Base-by-base conservation (phyloP, 768 basidiomycete genomes). In the Kwoniella botswanensis region DNA sequence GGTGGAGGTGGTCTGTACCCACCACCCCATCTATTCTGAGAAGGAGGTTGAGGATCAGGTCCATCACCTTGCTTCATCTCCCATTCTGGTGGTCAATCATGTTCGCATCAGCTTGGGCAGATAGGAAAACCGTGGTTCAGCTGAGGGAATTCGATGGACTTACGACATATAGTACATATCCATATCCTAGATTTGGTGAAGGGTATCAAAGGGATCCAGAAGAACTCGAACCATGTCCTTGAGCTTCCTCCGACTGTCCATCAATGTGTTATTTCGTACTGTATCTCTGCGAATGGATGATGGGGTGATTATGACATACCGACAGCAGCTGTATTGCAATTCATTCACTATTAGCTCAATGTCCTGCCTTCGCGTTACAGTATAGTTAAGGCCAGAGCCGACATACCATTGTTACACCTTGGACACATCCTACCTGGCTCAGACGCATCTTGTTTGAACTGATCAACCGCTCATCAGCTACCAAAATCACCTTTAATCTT, bases 121-220 rank as follows among this genome's bases (percentile, higher is more conserved):
- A 21, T n/a, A 43, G 29, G 29, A 13, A n/a, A 1, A 42, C 35
- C 12, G 50, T 21, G 10, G 17, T 18, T 50, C 50, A 63, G n/a
- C 44, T 12, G 21, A 35, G 29, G 12, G 42, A 24, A 59, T 41
- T 22, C 12, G 42, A 68, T 11, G 21, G 13, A 74, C 77, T 70
- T 67, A 78, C 77, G 76, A 59, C 79, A 81, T 13, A 76, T 81
- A n/a, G 71, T 65, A 63, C 79, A 81, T 4, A 74, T 67, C 77
- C 77, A 81, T 63, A 81, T 77, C 15, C 68, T 59, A 22, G 59
- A 52, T 72, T 77, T 79, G 11, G 42, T 57, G 66, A 79, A 79
- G 26, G 79, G 79, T 18, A 81, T 75, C 17, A 81, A 61, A 4
- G 77, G 77, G 22, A 81, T 74, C 77, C 77, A 81, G 70, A 81